Conservation (phyloP, 495 filamentous ascomycete genomes). For the Articulospora tetracladia region DNA sequence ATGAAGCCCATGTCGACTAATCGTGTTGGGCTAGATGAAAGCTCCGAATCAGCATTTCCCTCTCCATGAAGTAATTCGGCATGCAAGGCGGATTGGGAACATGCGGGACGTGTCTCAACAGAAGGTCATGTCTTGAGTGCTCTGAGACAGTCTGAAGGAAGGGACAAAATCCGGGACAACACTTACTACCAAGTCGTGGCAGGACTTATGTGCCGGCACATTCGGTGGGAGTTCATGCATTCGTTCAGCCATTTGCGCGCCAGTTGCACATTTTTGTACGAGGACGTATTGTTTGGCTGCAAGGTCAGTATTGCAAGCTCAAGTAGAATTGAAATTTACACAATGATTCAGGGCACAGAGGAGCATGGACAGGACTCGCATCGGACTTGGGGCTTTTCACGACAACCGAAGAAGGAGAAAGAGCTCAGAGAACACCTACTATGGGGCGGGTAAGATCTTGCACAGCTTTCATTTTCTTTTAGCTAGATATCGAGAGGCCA, state of each 20-base stretch:
- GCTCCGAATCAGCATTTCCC: background rate
- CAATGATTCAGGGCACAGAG: too few relatives aligned
- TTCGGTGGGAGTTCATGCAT: slow-evolving; percentile 4
- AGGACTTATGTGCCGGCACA: slow-evolving; percentile 10
- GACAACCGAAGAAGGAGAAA: background rate
- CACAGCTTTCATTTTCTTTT: background rate
- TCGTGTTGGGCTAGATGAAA: background rate
- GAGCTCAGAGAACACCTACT: background rate
- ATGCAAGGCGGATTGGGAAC: background rate
- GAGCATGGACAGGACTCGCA: too few relatives aligned
- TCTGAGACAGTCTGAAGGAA: background rate
- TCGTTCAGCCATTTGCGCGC: slow-evolving; percentile 5
- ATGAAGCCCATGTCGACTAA: slow-evolving; percentile 9
- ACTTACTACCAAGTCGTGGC: slow-evolving; percentile 4
- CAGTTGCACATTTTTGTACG: slow-evolving; percentile 1
- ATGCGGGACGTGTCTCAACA: too few relatives aligned
- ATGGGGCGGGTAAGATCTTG: slow-evolving; percentile 2
- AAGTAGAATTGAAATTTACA: too few relatives aligned
- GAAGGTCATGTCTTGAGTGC: too few relatives aligned
- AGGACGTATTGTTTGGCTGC: slow-evolving; percentile 4
- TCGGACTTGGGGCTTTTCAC: too few relatives aligned
- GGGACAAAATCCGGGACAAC: background rate
- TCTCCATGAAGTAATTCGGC: too few relatives aligned
- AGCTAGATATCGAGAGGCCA: background rate
- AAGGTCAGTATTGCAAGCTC: too few relatives aligned